Percentiles rank a stretch among this genome's conserved stretches.
Evolutionary conservation across 192 early-diverging fungal genomes (phyloP).

Genomic region (Chytriomyces sp.): DNA sequence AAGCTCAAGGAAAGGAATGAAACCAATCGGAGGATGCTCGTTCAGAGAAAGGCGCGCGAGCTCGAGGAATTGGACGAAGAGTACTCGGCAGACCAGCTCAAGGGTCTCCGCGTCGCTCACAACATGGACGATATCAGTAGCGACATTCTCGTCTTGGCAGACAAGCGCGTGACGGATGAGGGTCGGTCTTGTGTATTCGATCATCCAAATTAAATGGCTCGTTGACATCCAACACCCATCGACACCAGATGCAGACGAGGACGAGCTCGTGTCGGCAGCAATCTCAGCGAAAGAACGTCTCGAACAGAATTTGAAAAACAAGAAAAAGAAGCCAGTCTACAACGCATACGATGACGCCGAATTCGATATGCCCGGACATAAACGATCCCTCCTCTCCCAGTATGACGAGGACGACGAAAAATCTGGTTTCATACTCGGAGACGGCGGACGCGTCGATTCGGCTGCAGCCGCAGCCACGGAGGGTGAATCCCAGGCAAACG

Average conservation of each 20-base stretch:
- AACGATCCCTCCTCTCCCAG: conserved; percentile 66
- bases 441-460: conserved; percentile 45
- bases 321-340: conserved; percentile 67
- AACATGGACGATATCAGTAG: conserved; percentile 72
- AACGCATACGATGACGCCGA: conserved; percentile 79
- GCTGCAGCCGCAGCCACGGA: conserved; percentile 25
- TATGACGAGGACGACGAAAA: conserved; percentile 75
- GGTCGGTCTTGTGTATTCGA: conserved; percentile 11
- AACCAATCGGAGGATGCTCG: conserved; percentile 51
- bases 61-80: conserved; percentile 40
- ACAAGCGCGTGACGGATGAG: conserved; percentile 71
- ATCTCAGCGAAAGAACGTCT: conserved; percentile 69
- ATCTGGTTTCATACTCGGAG: conserved; percentile 58
- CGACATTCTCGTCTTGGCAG: conserved; percentile 84
- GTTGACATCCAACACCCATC: background rate
- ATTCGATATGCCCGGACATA: conserved; percentile 37
- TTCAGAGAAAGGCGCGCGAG: conserved; percentile 37
- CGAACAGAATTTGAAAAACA: conserved; percentile 75
- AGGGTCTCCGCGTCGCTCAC: conserved; percentile 78
- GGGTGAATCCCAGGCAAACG: conserved; percentile 48
- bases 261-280: conserved; percentile 72
- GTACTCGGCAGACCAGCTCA: conserved; percentile 53
- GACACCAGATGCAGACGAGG: conserved; percentile 56
- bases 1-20: conserved; percentile 48
- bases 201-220: background rate